Conservation (phyloP, 23 red algal species). For the Gracilaria gracilis region DNA sequence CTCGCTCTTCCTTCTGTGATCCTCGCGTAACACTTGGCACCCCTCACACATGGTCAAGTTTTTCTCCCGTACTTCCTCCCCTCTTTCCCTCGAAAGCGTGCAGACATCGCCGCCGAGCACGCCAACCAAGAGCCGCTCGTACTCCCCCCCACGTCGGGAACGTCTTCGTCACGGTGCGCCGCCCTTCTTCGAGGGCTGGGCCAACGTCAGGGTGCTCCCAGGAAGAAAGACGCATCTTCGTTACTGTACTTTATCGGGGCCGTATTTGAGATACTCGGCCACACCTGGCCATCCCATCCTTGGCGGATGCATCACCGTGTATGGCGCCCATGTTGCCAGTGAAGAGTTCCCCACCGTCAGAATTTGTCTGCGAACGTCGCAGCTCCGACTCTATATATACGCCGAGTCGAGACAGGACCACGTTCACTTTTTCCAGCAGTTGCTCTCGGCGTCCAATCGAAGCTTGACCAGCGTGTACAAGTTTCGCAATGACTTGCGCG, state of each 20-base stretch:
- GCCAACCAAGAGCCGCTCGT: neutral
- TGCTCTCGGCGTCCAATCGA: conserved; percentile 28
- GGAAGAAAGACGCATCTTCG: conserved; percentile 37
- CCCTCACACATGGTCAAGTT: conserved; percentile 29
- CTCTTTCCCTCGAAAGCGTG: conserved; percentile 12
- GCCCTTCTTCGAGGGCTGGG: conserved; percentile 66
- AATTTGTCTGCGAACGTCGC: conserved; percentile 13
- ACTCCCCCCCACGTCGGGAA: conserved; percentile 33
- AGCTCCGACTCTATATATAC: conserved; percentile 21
- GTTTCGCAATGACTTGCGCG: conserved; percentile 34
- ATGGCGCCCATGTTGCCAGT: conserved; percentile 29
- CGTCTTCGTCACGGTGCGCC: conserved; percentile 50
- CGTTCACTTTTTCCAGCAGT: conserved; percentile 26
- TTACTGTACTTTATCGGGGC: conserved; percentile 52
- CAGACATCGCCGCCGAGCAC: neutral
- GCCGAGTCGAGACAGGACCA: conserved; percentile 39
- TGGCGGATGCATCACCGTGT: conserved; percentile 42
- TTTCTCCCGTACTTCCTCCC: conserved; percentile 62
- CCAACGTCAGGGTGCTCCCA: conserved; percentile 27
- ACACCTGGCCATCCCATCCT: conserved; percentile 36
- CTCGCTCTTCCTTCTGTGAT: no score
- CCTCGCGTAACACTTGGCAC: no score
- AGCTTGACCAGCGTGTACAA: conserved; percentile 45
- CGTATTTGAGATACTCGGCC: conserved; percentile 31
- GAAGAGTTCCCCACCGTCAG: conserved; percentile 49